These are phyloP conservation scores for Thermomucor indicae-seudaticae DNA, from an alignment of 371 early-diverging fungal species.

Conservation along the genomic window DNA sequence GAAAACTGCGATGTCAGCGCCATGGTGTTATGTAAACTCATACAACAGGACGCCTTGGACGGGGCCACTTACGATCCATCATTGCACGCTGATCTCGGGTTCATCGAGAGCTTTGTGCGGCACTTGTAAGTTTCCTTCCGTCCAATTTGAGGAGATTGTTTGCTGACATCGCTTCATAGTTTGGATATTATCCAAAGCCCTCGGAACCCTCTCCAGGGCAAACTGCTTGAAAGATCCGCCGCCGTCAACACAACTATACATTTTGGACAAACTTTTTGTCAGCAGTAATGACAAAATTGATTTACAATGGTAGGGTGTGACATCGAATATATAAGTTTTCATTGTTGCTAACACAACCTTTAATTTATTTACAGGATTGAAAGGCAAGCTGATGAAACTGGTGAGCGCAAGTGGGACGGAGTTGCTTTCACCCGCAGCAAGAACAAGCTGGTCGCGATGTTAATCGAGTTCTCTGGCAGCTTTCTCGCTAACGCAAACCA, in stretches of 20 bases:
- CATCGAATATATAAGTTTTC: background rate
- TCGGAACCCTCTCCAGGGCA: background rate
- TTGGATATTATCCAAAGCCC: background rate
- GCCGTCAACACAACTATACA: slow-evolving; percentile 1
- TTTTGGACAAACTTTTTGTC: slow-evolving; percentile 1
- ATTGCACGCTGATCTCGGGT: background rate
- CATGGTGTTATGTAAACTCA: background rate
- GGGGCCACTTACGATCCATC: background rate
- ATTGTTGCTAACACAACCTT: background rate
- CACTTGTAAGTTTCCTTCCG: background rate
- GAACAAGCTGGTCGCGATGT: background rate
- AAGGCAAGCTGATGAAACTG: background rate
- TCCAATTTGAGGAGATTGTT: background rate
- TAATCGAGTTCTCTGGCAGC: background rate
- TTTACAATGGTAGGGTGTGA: background rate
- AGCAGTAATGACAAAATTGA: slow-evolving; percentile 3
- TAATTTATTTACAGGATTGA: slow-evolving; percentile 1
- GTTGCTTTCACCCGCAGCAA: background rate
- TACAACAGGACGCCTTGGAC: background rate
- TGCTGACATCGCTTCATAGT: background rate
- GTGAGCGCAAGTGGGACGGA: slow-evolving; percentile 3
- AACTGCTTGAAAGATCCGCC: background rate
- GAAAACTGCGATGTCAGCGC: background rate
- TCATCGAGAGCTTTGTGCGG: background rate
- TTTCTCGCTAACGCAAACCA: slow-evolving; percentile 11